A percentile compares a stretch with the other conserved stretches of the same genome.
phyloP scores from a whole-genome alignment of 345 rosid genomes.

The Salix dunnii region DNA sequence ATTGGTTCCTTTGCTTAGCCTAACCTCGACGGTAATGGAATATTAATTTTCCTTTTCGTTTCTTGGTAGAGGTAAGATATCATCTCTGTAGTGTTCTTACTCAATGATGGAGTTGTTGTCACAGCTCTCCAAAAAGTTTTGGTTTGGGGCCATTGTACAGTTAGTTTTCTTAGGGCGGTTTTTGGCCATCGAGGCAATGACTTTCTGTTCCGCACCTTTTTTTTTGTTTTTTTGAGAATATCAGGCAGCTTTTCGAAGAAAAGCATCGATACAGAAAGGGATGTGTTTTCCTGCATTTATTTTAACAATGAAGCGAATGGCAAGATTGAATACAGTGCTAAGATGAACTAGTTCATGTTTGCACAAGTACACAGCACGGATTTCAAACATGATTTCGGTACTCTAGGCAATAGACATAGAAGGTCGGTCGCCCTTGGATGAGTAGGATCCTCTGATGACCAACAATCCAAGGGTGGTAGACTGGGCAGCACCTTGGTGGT shows the following conservation, averaged over 20 bases:
- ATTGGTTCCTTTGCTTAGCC: constrained; percentile 64
- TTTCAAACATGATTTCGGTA: no score
- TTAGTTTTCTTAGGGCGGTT: constrained; percentile 2
- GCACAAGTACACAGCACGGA: no score
- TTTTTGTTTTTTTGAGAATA: background rate
- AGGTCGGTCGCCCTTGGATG: no score
- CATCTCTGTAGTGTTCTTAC: background rate
- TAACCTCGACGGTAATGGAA: constrained; percentile 61
- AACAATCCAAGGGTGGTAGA: no score
- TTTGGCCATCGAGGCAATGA: background rate
- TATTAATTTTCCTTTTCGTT: constrained; percentile 27
- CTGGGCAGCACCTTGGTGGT: no score
- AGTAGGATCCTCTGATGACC: no score
- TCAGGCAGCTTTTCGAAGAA: background rate
- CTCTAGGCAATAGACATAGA: background rate
- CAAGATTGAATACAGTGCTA: background rate
- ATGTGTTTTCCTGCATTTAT: background rate
- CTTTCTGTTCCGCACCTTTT: background rate
- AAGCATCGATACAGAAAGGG: background rate
- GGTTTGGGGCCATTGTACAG: constrained; percentile 9
- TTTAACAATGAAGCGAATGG: background rate
- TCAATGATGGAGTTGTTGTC: constrained; percentile 4
- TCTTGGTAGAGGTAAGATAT: background rate
- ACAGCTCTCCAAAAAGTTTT: constrained; percentile 14
- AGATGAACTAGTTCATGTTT: background rate